Evolutionary conservation across 352 stramenopile species (phyloP).

Genomic region (Phytophthora fragariaefolia): DNA sequence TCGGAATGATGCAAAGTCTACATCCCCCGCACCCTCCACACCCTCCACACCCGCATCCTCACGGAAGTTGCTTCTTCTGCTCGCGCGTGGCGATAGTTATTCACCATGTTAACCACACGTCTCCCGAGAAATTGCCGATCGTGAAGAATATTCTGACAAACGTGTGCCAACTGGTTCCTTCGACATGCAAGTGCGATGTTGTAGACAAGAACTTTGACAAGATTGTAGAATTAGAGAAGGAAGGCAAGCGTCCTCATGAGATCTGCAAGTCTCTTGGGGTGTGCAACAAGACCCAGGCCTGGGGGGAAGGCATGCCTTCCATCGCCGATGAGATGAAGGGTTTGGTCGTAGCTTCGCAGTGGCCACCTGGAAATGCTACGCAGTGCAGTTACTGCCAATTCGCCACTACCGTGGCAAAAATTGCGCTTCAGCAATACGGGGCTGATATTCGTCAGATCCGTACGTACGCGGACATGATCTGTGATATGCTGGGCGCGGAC

Average conservation of each 20-base stretch:
- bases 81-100: conserved; percentile 49
- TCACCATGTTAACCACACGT: conserved; percentile 49
- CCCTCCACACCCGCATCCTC: conserved; percentile 9
- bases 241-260: conserved; percentile 55
- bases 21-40: conserved; percentile 15
- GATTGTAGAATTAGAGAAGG: conserved; percentile 64
- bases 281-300: conserved; percentile 41
- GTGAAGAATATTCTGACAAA: conserved; percentile 57
- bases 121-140: conserved; percentile 49
- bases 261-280: conserved; percentile 60
- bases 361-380: conserved; percentile 44
- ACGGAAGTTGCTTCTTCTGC: conserved; percentile 63
- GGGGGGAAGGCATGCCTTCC: conserved; percentile 18
- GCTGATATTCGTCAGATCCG: conserved; percentile 64
- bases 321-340: conserved; percentile 43
- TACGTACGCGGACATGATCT: conserved; percentile 77
- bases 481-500: conserved; percentile 64
- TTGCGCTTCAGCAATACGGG: conserved; percentile 65
- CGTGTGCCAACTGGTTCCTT: conserved; percentile 52
- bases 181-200: conserved; percentile 57
- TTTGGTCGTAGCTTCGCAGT: conserved; percentile 36
- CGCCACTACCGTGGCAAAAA: conserved; percentile 60
- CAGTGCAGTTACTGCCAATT: conserved; percentile 73
- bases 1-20: conserved; percentile 11
- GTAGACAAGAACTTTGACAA: conserved; percentile 67